A percentile compares a stretch with the other conserved stretches of the same genome.
These are phyloP conservation scores for Backusella psychrophila DNA, from an alignment of 192 early-diverging fungal genomes.

Conservation along the genomic window DNA sequence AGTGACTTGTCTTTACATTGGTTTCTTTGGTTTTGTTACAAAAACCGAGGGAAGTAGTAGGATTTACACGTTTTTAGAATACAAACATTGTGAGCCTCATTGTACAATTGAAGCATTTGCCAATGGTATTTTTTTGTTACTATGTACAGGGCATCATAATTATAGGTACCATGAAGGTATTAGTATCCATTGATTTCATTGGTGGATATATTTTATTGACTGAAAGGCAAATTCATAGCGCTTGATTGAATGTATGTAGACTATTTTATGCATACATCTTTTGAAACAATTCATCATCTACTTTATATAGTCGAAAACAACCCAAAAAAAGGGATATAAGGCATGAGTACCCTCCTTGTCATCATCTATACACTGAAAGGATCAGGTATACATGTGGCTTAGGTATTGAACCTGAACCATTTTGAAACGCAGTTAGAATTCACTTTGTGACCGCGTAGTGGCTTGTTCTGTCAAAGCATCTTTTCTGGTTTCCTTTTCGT, in stretches of 20 bases:
- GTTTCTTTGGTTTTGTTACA: not conserved
- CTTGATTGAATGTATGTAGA: not conserved
- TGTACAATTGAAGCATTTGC: not conserved
- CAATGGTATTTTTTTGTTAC: not conserved
- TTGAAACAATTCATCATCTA: too few relatives aligned
- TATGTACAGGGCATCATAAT: not conserved
- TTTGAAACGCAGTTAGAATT: not conserved
- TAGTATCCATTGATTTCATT: not conserved
- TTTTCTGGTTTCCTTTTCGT: not conserved
- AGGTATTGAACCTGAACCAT: not conserved
- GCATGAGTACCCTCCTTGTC: too few relatives aligned
- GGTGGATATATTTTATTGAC: not conserved
- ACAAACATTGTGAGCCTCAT: not conserved
- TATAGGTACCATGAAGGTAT: not conserved
- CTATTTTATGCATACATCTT: not conserved
- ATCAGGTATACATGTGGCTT: not conserved
- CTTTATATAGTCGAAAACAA: too few relatives aligned
- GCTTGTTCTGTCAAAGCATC: constrained; percentile 7
- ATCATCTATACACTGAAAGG: not conserved
- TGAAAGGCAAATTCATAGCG: not conserved
- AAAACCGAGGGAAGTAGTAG: not conserved
- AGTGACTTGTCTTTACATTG: not conserved
- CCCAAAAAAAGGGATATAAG: too few relatives aligned
- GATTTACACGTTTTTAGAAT: not conserved
- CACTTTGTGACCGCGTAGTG: not conserved